Base-by-base conservation (phyloP, 768 basidiomycete species). In the Mycena maculata region DNA sequence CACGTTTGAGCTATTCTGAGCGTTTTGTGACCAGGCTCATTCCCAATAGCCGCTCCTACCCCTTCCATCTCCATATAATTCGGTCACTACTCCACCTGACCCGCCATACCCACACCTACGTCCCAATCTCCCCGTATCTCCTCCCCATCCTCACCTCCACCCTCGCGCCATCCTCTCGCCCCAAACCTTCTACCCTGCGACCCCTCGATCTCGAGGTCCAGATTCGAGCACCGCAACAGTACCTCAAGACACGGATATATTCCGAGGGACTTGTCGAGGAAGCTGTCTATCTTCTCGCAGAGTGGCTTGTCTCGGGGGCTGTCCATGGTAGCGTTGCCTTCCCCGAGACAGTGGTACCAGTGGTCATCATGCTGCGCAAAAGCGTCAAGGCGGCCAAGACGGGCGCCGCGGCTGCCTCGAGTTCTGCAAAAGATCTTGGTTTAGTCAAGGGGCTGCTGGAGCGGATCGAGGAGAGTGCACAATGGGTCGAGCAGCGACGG, bases 31-130 rank as follows among this genome's bases (percentile, higher is more conserved):
- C 60, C 76, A 99, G 97, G 74, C 89, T 98, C 54, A 88, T 98
- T 52, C 90, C 95, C 30, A 96, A 93, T 66, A 85, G 92, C 15
- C 92, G 97, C 48, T 98, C 95, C 68, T 93, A 93, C 80, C 97
- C 98, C 1, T 92, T 98, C 78, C 96, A 98, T 76, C 86, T 99
- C 30, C 96, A 99, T 77, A 86, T 99, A 64, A 80, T 93, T 36
- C 93, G 94, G 12, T 96, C 98, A 1, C 86, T 99, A 48, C 83
- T 95, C 27, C 92, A 95, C 75, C 86, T 99, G 68, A 89, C 91
- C 41, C 87, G 87, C 53, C 94, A 95, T 76, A 96, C 93, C 3
- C 84, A 87, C 60, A 92, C 88, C 20, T 99, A 94, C 78, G 88
- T 98, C 61, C 96, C 98, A 12, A 84, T 99, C 47, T 83, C 94